Conservation (phyloP, 2,329 filamentous ascomycete genomes). For the Ophiostoma sp. region DNA sequence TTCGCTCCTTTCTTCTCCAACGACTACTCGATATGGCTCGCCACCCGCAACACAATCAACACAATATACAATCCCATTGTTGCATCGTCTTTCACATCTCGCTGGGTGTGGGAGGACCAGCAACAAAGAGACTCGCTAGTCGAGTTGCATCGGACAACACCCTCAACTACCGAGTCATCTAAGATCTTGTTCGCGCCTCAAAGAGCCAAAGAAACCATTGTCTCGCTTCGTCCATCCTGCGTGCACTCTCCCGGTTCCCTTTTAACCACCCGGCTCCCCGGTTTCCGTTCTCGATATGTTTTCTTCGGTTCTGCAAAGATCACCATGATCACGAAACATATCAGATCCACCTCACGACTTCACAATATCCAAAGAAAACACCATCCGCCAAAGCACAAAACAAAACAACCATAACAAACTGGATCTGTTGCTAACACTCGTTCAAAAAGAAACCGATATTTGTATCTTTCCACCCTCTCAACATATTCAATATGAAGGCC, state of each 20-base stretch:
- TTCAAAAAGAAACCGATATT: background rate
- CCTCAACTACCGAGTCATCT: background rate
- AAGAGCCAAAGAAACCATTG: background rate
- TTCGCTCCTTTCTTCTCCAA: background rate
- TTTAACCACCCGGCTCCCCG: background rate
- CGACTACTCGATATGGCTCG: background rate
- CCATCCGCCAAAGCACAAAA: conserved; percentile 5
- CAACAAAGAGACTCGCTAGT: background rate
- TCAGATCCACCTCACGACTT: background rate
- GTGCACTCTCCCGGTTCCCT: background rate
- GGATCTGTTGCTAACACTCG: conserved; percentile 11
- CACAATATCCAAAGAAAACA: conserved; percentile 2
- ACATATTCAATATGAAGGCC: conserved; percentile 49
- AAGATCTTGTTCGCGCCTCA: conserved; percentile 10
- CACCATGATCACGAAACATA: conserved; percentile 11
- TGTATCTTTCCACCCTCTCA: background rate
- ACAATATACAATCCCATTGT: conserved; percentile 11
- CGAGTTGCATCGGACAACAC: background rate
- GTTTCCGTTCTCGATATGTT: background rate
- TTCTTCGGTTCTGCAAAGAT: background rate
- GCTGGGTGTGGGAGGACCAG: no score
- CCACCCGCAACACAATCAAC: background rate
- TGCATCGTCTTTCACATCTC: background rate
- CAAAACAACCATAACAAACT: background rate
- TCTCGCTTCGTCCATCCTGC: no score